Percentiles rank a stretch among this genome's conserved stretches.
Conservation (phyloP, 768 basidiomycete genomes). For the Termitomyces sp. region DNA sequence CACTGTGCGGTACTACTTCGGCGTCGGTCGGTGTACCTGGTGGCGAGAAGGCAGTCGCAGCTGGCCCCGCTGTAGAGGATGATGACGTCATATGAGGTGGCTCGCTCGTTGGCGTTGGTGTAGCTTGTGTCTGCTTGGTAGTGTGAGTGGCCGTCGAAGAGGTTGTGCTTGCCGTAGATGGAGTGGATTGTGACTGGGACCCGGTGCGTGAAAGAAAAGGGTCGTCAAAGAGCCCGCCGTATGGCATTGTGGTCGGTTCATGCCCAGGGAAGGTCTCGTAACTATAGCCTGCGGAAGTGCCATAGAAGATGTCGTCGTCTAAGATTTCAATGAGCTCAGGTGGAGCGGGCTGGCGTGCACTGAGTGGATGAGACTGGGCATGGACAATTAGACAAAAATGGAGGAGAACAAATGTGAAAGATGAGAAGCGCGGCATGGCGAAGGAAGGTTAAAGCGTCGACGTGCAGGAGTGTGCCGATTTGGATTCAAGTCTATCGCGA, state of each 20-base stretch:
- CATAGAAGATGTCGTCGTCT: conserved; percentile 14
- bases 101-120: background rate
- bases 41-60: conserved; percentile 1
- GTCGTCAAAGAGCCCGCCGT: conserved; percentile 11
- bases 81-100: background rate
- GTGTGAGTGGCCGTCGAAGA: background rate
- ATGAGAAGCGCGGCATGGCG: conserved; percentile 13
- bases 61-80: background rate
- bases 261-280: conserved; percentile 7
- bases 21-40: conserved; percentile 13
- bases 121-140: conserved; percentile 3
- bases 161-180: conserved; percentile 5
- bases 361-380: conserved; percentile 16
- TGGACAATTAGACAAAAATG: conserved; percentile 10
- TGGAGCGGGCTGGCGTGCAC: background rate
- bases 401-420: conserved; percentile 5
- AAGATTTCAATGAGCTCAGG: conserved; percentile 13
- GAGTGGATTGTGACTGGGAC: conserved; percentile 3
- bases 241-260: conserved; percentile 7
- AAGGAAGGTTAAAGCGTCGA: background rate
- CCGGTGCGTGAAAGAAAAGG: conserved; percentile 5
- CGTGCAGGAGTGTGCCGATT: background rate
- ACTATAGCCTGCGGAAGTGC: conserved; percentile 1
- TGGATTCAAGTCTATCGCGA: conserved; percentile 1
- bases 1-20: conserved; percentile 34